Evolutionary conservation across 257 asterid species (phyloP).

Genomic region (Thymus mandschuricus): DNA sequence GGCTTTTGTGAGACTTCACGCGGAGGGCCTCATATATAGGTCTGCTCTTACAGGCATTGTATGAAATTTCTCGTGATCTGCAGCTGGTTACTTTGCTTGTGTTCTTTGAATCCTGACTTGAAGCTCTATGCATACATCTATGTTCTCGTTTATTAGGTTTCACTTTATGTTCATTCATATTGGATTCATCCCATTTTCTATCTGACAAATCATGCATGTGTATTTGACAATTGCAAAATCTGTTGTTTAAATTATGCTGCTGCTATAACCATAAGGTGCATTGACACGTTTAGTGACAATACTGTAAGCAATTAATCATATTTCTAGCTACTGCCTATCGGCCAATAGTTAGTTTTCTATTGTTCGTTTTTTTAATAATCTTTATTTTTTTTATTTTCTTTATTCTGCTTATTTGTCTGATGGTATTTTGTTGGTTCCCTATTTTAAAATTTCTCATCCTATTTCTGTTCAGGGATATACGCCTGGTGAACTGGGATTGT

Average conservation of each 20-base stretch:
- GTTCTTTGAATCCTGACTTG: constrained; percentile 1
- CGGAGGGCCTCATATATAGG: constrained; percentile 91
- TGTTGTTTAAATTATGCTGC: background rate
- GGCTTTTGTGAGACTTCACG: constrained; percentile 88
- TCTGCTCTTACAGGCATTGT: constrained; percentile 25
- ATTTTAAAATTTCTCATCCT: constrained; percentile 21
- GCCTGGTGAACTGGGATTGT: constrained; percentile 97
- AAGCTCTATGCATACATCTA: background rate
- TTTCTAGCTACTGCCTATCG: background rate
- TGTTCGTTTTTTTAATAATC: background rate
- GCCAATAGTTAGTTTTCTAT: background rate
- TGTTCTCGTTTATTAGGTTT: constrained; percentile 4
- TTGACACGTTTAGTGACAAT: background rate
- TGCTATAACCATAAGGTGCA: background rate
- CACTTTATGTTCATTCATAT: constrained; percentile 17
- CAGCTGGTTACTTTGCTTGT: constrained; percentile 21
- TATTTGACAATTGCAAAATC: constrained; percentile 3
- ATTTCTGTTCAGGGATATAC: constrained; percentile 62
- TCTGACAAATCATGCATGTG: constrained; percentile 4
- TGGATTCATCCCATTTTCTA: background rate
- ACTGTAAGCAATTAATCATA: background rate
- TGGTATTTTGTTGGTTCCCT: constrained; percentile 14
- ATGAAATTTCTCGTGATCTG: constrained; percentile 1
- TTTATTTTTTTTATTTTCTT: background rate
- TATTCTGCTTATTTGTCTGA: constrained; percentile 17